Evolutionary conservation across 768 basidiomycete genomes (phyloP), one percentile per base, ranked within the genome.

Genomic region (Hortiboletus flavorubellus): DNA sequence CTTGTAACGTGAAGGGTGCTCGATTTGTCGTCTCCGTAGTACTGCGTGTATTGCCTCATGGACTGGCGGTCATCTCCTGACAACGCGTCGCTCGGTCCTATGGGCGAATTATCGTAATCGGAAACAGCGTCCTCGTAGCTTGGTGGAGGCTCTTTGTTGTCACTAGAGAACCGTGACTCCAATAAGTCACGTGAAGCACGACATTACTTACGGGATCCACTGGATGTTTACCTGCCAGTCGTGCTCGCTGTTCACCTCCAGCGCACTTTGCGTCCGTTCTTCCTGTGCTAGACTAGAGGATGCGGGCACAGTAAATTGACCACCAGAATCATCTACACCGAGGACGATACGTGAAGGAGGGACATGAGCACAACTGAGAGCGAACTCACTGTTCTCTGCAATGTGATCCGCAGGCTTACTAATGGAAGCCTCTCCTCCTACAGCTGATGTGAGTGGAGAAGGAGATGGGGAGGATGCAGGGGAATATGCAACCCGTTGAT

Each of bases 71-170:
- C 51, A 8, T 30, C 52, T 40, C 11, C 48, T 15, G 44, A 1
- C 0, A 40, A 15, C 3, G 14, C 23, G 15, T 42, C 46, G 31
- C n/a, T 29, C 3, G 31, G 12, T 1, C 21, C 21, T 18, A 39
- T 23, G 16, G 21, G 8, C 18, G 33, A 46, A 18, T n/a, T 0
- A 1, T 46, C 6, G 6, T 37, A 15, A 35, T 43, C 15, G 29
- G 51, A 42, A 31, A 45, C 9, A 10, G 37, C 40, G 8, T 56
- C 62, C 18, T 64, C n/a, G 11, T 60, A 60, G 18, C 54, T 63
- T 18, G 62, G 61, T 14, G 61, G 62, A 41, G 58, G 54, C 15
- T 51, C 58, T 5, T 53, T 26, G 8, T 14, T 35, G 14, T 46
- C 52, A 5, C 60, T 34, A 14, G 14, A 3, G 3, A 11, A 2